A percentile compares a stretch with the other conserved stretches of the same genome.
Conservation (phyloP, 495 filamentous ascomycete genomes). For the Choiromyces venosus region DNA sequence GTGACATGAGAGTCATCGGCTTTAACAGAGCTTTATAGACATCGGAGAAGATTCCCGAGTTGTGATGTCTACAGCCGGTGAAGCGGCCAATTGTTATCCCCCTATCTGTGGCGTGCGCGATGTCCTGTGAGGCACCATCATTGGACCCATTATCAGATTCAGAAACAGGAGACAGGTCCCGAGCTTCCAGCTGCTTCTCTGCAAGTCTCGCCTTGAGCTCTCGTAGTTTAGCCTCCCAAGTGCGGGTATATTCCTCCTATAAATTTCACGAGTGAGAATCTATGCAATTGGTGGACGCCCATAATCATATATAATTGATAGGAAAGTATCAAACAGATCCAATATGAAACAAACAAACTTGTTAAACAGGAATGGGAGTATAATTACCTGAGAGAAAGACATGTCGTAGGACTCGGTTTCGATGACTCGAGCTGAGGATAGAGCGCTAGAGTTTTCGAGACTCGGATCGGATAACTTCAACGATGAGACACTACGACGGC, state of each 20-base stretch:
- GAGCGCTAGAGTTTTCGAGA: slow-evolving; percentile 22
- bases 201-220: slow-evolving; percentile 11
- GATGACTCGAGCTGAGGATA: slow-evolving; percentile 25
- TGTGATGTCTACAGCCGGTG: slow-evolving; percentile 60
- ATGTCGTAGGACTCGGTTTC: slow-evolving; percentile 24
- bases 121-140: slow-evolving; percentile 4
- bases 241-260: slow-evolving; percentile 25
- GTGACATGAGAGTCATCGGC: slow-evolving; percentile 5
- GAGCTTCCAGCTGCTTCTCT: background rate
- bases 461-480: slow-evolving; percentile 18
- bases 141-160: background rate
- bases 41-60: slow-evolving; percentile 71
- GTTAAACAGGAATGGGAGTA: background rate
- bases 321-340: background rate
- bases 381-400: slow-evolving; percentile 31
- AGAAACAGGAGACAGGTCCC: background rate
- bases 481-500: slow-evolving; percentile 36
- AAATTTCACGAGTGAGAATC: slow-evolving; percentile 22
- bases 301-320: background rate
- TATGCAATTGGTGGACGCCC: slow-evolving; percentile 3
- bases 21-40: slow-evolving; percentile 59
- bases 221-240: slow-evolving; percentile 29
- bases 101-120: background rate
- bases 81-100: slow-evolving; percentile 62
- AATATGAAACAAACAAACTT: background rate